Base-by-base conservation (phyloP, 1,284 basidiomycete genomes). In the Apiotrichum gracile region DNA sequence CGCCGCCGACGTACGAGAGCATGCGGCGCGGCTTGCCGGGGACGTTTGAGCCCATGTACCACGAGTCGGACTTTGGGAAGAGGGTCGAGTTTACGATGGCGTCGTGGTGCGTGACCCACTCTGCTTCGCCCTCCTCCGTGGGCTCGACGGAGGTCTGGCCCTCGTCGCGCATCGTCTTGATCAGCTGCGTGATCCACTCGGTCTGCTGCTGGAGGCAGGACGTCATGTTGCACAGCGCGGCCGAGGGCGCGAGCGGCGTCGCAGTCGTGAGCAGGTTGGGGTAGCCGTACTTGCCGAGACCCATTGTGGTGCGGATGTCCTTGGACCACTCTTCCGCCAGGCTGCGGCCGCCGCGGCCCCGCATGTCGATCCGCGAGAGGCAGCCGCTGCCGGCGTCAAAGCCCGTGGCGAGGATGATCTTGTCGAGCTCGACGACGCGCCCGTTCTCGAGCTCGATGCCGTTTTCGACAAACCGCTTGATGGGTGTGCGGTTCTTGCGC, bases 181-280 rank as follows among this genome's bases (percentile, higher is more conserved):
- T 21, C 10, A 47, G 44, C 12, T 33, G 14, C 1, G 55, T 51
- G 44, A 57, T 47, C 55, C 51, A 52, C 51, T 57, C 55, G 27
- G 51, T 53, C 47, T 57, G 55, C 44, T 57, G 55, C 6, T 34
- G n/a, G 5, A 57, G 51, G 29, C 51, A 53, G 13, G 55, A 50
- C 12, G 55, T 50, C 51, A 57, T 53, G 51, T 57, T 57, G 48
- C 51, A 57, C 40, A 57, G 47, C 24, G 51, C 55, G 0, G 51
- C 55, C 0, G 42, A 46, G n/a, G 55, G 55, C 3, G 51, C 55
- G 13, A 52, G 51, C 2, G 55, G 55, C 5, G 35, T 38, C 10
- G 48, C 55, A 0, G 51, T 53, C 12, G 46, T 57, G 27, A 57
- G 55, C n/a, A 57, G 55, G 51, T 57, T 57, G 22, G 55, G 55